Evolutionary conservation across 495 filamentous ascomycete species (phyloP).

Genomic region (Rusavskia elegans): DNA sequence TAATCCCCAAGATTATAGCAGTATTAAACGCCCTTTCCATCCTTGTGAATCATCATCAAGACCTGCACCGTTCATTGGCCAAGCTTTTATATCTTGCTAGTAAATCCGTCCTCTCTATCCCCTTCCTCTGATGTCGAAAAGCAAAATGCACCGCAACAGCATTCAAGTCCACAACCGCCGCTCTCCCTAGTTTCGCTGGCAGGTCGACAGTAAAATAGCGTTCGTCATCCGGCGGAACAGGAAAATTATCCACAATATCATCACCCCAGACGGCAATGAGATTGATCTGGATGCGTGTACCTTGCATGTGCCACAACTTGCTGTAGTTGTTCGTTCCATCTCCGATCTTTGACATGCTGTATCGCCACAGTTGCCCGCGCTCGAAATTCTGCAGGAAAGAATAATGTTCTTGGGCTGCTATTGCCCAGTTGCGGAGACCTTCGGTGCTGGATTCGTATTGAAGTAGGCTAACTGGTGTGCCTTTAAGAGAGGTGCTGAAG

Average conservation of each 20-base stretch:
- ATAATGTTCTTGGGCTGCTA: constrained; percentile 15
- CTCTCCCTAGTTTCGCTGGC: background rate
- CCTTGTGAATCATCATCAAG: too few relatives aligned
- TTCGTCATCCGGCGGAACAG: constrained; percentile 9
- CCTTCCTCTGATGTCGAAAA: constrained; percentile 6
- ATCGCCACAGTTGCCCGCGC: background rate
- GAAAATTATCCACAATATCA: constrained; percentile 11
- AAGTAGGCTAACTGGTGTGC: constrained; percentile 5
- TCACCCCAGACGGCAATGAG: constrained; percentile 10
- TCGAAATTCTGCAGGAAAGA: constrained; percentile 16
- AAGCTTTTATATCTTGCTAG: constrained; percentile 6
- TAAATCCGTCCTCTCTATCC: constrained; percentile 11
- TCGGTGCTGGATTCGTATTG: constrained; percentile 3
- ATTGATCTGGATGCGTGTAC: constrained; percentile 11
- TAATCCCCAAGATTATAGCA: too few relatives aligned
- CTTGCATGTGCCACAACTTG: constrained; percentile 10
- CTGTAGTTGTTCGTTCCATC: background rate
- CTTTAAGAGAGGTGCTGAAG: background rate
- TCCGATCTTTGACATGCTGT: background rate
- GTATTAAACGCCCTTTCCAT: too few relatives aligned
- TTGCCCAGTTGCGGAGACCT: constrained; percentile 7
- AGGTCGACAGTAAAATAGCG: constrained; percentile 6
- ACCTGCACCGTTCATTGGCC: constrained; percentile 3
- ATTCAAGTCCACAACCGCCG: constrained; percentile 6
- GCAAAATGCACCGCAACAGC: constrained; percentile 9